phyloP scores from a whole-genome alignment of 2,329 filamentous ascomycete genomes.

The Fusarium udum region DNA sequence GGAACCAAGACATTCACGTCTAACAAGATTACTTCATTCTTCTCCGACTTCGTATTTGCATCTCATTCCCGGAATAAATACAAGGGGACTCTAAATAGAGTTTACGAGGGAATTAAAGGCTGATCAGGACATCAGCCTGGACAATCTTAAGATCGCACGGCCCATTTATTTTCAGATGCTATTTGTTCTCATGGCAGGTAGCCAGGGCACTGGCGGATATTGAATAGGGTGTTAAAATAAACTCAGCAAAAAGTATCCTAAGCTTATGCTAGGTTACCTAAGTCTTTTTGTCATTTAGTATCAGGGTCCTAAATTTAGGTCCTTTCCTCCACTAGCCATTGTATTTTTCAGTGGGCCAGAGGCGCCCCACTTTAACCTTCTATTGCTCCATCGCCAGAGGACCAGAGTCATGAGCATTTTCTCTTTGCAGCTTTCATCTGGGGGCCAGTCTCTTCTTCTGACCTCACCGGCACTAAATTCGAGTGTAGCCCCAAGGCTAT shows the following conservation, averaged over 20 bases:
- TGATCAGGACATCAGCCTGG: too few relatives aligned
- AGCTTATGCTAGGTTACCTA: too few relatives aligned
- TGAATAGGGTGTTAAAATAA: too few relatives aligned
- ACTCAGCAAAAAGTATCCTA: too few relatives aligned
- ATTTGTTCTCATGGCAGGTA: neutral
- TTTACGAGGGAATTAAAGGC: too few relatives aligned
- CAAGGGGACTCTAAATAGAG: accelerated
- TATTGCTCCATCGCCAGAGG: neutral
- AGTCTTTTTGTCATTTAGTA: too few relatives aligned
- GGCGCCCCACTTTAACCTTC: too few relatives aligned
- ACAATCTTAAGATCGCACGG: neutral
- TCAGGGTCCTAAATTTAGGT: too few relatives aligned
- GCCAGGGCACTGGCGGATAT: too few relatives aligned
- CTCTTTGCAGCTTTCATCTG: neutral
- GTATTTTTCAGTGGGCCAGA: neutral
- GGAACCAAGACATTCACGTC: neutral
- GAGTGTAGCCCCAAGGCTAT: neutral
- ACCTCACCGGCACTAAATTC: neutral
- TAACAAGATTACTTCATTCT: neutral
- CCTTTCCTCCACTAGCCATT: neutral
- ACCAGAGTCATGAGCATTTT: neutral
- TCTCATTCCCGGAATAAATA: neutral
- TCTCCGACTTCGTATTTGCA: neutral
- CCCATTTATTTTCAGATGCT: neutral
- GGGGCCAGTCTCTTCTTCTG: neutral